These are phyloP conservation scores for Eremomyces bilateralis DNA, from an alignment of 495 filamentous ascomycete species.

Conservation along the genomic window DNA sequence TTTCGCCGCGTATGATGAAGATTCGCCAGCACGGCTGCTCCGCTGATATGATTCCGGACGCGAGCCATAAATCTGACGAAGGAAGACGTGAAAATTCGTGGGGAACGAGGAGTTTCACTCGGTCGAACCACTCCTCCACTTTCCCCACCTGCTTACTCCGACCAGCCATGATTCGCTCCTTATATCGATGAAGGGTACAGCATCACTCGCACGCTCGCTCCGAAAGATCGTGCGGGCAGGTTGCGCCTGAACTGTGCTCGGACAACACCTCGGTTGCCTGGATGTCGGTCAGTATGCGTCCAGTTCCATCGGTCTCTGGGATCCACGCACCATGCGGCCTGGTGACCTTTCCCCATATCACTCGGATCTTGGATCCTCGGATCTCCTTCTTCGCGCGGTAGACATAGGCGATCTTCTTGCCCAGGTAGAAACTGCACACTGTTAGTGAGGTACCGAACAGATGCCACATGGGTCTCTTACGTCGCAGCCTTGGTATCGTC, in stretches of 20 bases:
- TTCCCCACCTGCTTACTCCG: not conserved
- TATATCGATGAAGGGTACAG: constrained; percentile 76
- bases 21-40: too few species aligned
- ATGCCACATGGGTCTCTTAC: constrained; percentile 27
- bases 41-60: too few species aligned
- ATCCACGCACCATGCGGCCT: constrained; percentile 54
- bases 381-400: constrained; percentile 84
- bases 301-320: not conserved
- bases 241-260: constrained; percentile 88
- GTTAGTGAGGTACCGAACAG: not conserved
- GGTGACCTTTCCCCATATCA: constrained; percentile 98
- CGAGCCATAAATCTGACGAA: too few species aligned
- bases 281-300: constrained; percentile 2
- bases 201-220: constrained; percentile 93
- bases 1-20: too few species aligned
- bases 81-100: too few species aligned
- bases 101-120: too few species aligned
- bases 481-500: constrained; percentile 65
- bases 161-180: constrained; percentile 1
- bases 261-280: constrained; percentile 91
- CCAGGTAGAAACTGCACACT: constrained; percentile 51
- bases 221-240: constrained; percentile 87
- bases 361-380: constrained; percentile 88
- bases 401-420: constrained; percentile 94
- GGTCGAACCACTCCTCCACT: not conserved